Conservation (phyloP, 345 rosid species). For the Lumnitzera racemosa region DNA sequence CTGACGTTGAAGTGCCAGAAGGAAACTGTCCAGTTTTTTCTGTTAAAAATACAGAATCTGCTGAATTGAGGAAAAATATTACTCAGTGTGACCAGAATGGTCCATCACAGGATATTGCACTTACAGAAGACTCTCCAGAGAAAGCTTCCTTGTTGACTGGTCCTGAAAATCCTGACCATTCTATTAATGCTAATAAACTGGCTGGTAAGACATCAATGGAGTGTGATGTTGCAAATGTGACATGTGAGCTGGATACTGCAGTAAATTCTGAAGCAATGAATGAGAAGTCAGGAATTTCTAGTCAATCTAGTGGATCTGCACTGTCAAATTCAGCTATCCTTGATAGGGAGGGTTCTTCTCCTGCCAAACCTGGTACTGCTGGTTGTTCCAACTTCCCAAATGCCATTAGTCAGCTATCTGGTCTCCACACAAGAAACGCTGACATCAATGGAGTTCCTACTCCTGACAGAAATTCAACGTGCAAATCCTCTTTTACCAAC, state of each 20-base stretch:
- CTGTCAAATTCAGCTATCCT: constrained; percentile 7
- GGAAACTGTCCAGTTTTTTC: constrained; percentile 14
- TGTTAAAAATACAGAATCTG: constrained; percentile 20
- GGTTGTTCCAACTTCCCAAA: constrained; percentile 11
- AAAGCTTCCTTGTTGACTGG: constrained; percentile 12
- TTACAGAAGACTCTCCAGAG: constrained; percentile 16
- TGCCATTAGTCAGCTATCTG: constrained; percentile 16
- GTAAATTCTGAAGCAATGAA: constrained; percentile 1
- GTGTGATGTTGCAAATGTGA: constrained; percentile 23
- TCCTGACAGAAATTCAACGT: not conserved
- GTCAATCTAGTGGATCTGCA: constrained; percentile 21
- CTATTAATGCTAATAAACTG: constrained; percentile 17
- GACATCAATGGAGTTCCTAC: constrained; percentile 14
- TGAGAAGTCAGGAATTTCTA: constrained; percentile 17
- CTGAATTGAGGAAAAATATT: constrained; percentile 19
- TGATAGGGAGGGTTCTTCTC: too few species aligned
- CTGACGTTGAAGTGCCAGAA: constrained; percentile 22
- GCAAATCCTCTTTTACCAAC: too few species aligned
- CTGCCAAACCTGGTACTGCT: not conserved
- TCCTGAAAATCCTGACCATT: constrained; percentile 21
- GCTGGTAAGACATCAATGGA: constrained; percentile 15
- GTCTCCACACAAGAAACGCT: not conserved
- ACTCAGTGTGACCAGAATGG: constrained; percentile 14
- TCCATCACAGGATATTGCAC: constrained; percentile 12
- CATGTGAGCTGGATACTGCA: not conserved